Evolutionary conservation across 192 early-diverging fungal species (phyloP).

Genomic region (Backusella circina): DNA sequence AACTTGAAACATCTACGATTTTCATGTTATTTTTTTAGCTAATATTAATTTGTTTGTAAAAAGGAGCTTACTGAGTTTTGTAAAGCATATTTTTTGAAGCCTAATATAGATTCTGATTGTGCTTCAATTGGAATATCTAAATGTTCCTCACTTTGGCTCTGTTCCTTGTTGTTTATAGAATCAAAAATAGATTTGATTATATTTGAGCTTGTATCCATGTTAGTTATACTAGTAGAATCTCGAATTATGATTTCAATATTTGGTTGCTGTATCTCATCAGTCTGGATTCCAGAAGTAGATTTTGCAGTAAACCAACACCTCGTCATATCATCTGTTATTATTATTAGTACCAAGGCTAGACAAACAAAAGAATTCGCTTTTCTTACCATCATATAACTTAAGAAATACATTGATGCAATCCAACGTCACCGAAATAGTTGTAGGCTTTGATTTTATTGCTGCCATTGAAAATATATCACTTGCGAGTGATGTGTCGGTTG

Average conservation of each 20-base stretch:
- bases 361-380: background rate
- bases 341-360: background rate
- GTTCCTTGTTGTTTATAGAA: conserved; percentile 28
- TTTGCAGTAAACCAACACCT: conserved; percentile 36
- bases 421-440: conserved; percentile 23
- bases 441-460: background rate
- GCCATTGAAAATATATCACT: background rate
- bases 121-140: conserved; percentile 44
- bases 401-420: conserved; percentile 24
- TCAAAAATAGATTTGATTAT: conserved; percentile 37
- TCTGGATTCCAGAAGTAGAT: background rate
- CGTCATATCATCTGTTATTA: conserved; percentile 9
- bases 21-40: background rate
- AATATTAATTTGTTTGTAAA: background rate
- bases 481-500: background rate
- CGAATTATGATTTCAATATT: conserved; percentile 44
- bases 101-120: conserved; percentile 51
- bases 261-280: conserved; percentile 23
- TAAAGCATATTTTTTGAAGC: conserved; percentile 51
- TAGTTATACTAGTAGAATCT: conserved; percentile 13
- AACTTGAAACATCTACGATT: conserved; percentile 29
- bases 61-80: conserved; percentile 49
- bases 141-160: conserved; percentile 43
- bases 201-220: conserved; percentile 21
- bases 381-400: conserved; percentile 16